These are phyloP conservation scores for Neoconidiobolus thromboides DNA, from an alignment of 371 early-diverging fungal genomes.

Conservation along the genomic window DNA sequence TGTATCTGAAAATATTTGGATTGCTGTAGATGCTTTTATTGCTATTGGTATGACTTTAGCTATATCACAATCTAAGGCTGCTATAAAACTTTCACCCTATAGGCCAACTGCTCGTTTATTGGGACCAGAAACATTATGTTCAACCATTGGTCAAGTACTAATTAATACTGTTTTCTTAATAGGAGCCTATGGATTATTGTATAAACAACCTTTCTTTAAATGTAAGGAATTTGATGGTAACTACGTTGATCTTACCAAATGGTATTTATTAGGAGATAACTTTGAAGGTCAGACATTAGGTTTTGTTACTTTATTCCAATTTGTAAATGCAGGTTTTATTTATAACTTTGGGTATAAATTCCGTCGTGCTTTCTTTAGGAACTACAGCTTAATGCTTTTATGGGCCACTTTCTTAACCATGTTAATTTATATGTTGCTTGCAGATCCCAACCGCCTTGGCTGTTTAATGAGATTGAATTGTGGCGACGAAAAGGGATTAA, in stretches of 20 bases:
- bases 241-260: constrained; percentile 36
- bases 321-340: constrained; percentile 36
- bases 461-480: constrained; percentile 54
- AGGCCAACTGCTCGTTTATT: constrained; percentile 52
- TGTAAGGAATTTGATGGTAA: constrained; percentile 47
- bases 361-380: constrained; percentile 34
- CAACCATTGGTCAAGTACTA: constrained; percentile 36
- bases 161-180: constrained; percentile 39
- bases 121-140: constrained; percentile 41
- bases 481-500: constrained; percentile 24
- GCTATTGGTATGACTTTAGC: constrained; percentile 43
- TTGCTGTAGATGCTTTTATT: constrained; percentile 42
- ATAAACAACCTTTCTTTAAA: constrained; percentile 37
- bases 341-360: constrained; percentile 44
- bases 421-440: constrained; percentile 29
- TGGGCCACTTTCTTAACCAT: constrained; percentile 29
- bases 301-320: constrained; percentile 34
- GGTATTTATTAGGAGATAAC: constrained; percentile 64
- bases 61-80: constrained; percentile 37
- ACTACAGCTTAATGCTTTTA: constrained; percentile 28
- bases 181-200: constrained; percentile 27
- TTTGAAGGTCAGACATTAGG: constrained; percentile 37
- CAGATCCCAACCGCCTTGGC: constrained; percentile 46
- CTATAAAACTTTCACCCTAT: constrained; percentile 22
- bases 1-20: constrained; percentile 40